Percentiles rank a stretch among this genome's conserved stretches.
These are phyloP conservation scores for Candida broadrunensis DNA, from an alignment of 805 yeast species.

Conservation along the genomic window DNA sequence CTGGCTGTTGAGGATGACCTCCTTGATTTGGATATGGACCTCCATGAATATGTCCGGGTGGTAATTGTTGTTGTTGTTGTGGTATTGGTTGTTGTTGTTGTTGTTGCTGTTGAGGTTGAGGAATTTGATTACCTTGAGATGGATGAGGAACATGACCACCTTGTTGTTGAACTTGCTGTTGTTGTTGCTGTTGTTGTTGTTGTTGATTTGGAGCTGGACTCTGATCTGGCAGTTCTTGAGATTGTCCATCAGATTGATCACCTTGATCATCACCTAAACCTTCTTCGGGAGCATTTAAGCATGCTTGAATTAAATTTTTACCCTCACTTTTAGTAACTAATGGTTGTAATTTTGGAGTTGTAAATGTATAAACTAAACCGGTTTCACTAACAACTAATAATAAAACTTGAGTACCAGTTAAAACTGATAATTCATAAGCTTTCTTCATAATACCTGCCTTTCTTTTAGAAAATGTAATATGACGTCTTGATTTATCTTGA, in stretches of 20 bases:
- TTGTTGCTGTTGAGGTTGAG: conserved; percentile 23
- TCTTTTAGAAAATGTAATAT: conserved; percentile 95
- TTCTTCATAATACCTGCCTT: conserved; percentile 99
- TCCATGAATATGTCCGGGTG: conserved; percentile 43
- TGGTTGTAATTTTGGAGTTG: conserved; percentile 98
- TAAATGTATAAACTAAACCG: conserved; percentile 97
- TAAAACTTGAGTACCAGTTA: conserved; percentile 96
- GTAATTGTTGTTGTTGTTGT: conserved; percentile 32
- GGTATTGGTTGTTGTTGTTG: conserved; percentile 25
- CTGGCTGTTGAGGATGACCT: conserved; percentile 27
- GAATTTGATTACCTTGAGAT: conserved; percentile 17
- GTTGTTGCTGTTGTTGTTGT: conserved; percentile 17
- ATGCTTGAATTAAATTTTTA: conserved; percentile 92
- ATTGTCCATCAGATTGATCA: conserved; percentile 49
- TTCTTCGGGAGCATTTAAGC: conserved; percentile 95
- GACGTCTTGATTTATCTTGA: conserved; percentile 96
- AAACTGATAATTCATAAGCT: conserved; percentile 95
- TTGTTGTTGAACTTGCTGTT: conserved; percentile 27
- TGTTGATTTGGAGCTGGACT: conserved; percentile 32
- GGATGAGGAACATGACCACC: conserved; percentile 19
- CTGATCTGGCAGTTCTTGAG: conserved; percentile 39
- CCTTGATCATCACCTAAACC: conserved; percentile 64
- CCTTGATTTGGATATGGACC: conserved; percentile 42
- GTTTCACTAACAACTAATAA: conserved; percentile 95
- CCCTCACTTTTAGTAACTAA: conserved; percentile 97